Evolutionary conservation across 768 basidiomycete genomes (phyloP), one percentile per base, ranked within the genome.

Genomic region (Mycena indigotica): DNA sequence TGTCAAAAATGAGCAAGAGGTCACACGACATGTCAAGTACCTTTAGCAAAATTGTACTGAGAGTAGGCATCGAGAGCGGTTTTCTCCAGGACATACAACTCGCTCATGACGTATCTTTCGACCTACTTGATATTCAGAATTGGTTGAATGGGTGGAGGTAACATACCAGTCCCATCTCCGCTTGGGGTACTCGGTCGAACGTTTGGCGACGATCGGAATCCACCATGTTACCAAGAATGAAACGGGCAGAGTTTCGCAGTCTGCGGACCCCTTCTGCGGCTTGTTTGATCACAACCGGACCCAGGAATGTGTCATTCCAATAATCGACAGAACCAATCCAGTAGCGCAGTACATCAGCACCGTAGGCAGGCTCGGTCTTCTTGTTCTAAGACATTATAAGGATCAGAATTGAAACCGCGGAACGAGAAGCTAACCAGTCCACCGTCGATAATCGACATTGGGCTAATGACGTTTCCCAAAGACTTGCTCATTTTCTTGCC

Each of bases 401-500:
- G n/a, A n/a, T n/a, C n/a, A n/a, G n/a, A n/a, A 6, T 56, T 60
- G 63, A 32, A 39, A 45, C 13, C 40, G 16, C n/a, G 5, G 10
- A 35, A 24, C 45, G 17, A n/a, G 3, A 57, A 28, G 6, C 19
- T 13, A 61, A 95, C 93, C 74, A 81, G 72, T 19, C 88, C 88
- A 21, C 94, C 96, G 56, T 86, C 69, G 25, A 97, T 84, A 56
- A 98, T 78, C 0, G 83, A 84, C 77, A 91, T 75, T 0, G 96
- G 96, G 65, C 88, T 92, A 49, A 95, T 72, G 24, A 97, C 86
- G 66, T 99, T 99, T 0, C 96, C 96, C 8, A 91, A 70, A 1
- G 91, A 94, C 77, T 99, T 99, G 83, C 95, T 98, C 96, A 99
- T 99, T 75, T 93, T 94, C 75, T 87, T 86, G 2, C 94, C 95